These are phyloP conservation scores for Epithemia pelagica DNA, from an alignment of 108 stramenopile species.

Conservation along the genomic window DNA sequence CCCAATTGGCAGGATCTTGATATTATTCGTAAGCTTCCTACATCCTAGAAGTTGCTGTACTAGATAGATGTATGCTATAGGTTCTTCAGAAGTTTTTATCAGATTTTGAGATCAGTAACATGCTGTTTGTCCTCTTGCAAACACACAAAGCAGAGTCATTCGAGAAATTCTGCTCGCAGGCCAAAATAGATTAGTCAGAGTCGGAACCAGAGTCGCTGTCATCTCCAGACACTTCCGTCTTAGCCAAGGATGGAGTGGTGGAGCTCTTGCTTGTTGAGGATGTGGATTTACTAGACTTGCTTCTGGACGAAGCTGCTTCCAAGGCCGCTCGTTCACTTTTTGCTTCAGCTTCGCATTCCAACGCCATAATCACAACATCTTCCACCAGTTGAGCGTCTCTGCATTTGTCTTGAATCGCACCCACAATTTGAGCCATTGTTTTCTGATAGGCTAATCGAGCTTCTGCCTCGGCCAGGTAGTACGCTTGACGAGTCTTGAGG, in stretches of 20 bases:
- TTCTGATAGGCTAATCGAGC: constrained; percentile 52
- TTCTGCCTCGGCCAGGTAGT: constrained; percentile 63
- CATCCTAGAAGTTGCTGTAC: too few species aligned
- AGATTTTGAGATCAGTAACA: constrained; percentile 10
- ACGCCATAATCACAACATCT: constrained; percentile 37
- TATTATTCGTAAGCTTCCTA: too few species aligned
- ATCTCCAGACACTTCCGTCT: constrained; percentile 1
- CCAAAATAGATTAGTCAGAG: constrained; percentile 10
- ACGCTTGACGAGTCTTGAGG: constrained; percentile 53
- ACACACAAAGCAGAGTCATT: neutral
- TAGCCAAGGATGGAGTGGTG: neutral
- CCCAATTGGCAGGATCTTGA: too few species aligned
- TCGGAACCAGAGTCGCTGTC: constrained; percentile 9
- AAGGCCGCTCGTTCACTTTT: constrained; percentile 20
- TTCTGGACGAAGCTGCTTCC: constrained; percentile 16
- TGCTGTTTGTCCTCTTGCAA: neutral
- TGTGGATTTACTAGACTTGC: neutral
- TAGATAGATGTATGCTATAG: too few species aligned
- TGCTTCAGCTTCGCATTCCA: constrained; percentile 43
- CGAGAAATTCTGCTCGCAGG: too few species aligned
- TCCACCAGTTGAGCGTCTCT: constrained; percentile 48
- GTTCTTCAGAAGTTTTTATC: too few species aligned
- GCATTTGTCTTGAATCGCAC: constrained; percentile 50
- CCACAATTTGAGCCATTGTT: constrained; percentile 41
- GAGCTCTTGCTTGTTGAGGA: neutral